Base-by-base conservation (phyloP, 306 rosid genomes). In the Cucurbita pepo region DNA sequence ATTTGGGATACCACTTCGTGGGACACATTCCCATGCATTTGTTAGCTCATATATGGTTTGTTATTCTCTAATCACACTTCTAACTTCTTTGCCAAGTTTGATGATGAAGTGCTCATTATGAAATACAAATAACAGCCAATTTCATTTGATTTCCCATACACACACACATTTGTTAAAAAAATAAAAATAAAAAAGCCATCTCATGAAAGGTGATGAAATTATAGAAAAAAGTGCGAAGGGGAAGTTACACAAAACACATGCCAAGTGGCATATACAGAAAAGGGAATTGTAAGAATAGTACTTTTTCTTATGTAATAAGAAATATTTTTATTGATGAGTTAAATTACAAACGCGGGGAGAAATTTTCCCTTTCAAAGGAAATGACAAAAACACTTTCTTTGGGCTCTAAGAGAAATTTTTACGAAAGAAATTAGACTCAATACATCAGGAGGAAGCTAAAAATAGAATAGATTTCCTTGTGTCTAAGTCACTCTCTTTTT, bases 21-120 rank as follows among this genome's bases (percentile, higher is more conserved):
- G 99, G 71, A 95, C 99, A 56, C 99, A 95, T 84, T 95, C 99
- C 56, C 99, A 95, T 91, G 99, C 99, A 79, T 95, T 95, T 40
- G 92, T 95, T 82, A 95, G 99, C 90, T 95, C 99, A 73, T 95
- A 85, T 79, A 86, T 91, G 97, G 99, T 95, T 55, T 50, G 97
- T 86, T 62, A 69, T 63, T 82, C 74, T 71, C 80, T 76, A 22
- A 37, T 30, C 38, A 55, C 5, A 52, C 67, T 62, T 14, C 73
- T 69, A 48, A 30, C 34, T 51, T 30, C 34, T 14, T 69, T 69
- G 16, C 21, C 73, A 45, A 45, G 44, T 48, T 69, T 15, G 14
- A 67, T 47, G 6, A 48, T 69, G 56, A 44, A 66, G 18, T 69
- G 73, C 16, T 21, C 14, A 25, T 13, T 65, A 12, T 64, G 52